Evolutionary conservation across 768 basidiomycete species (phyloP).

Genomic region (Megacollybia marginata): DNA sequence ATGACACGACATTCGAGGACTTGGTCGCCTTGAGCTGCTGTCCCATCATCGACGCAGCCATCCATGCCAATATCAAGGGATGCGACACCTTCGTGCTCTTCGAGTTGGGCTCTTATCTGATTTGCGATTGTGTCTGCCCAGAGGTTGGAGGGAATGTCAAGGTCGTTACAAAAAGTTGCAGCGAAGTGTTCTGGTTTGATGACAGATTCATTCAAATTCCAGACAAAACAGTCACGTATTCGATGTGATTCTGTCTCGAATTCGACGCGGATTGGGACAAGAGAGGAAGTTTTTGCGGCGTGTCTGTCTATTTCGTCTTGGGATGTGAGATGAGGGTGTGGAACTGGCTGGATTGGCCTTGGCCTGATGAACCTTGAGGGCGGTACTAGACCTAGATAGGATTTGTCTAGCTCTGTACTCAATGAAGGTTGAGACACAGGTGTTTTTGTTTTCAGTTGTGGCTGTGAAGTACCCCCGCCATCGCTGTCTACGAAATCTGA

Average conservation of each 20-base stretch:
- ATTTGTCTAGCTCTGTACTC: constrained; percentile 72
- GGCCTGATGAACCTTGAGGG: constrained; percentile 71
- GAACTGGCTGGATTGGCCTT: constrained; percentile 47
- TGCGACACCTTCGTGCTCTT: constrained; percentile 81
- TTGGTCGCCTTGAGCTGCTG: constrained; percentile 41
- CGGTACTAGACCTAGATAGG: constrained; percentile 82
- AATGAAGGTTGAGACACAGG: constrained; percentile 29
- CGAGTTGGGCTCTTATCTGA: constrained; percentile 86
- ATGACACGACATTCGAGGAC: constrained; percentile 77
- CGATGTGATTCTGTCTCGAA: constrained; percentile 89
- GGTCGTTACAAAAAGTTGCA: constrained; percentile 77
- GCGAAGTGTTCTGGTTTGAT: constrained; percentile 86
- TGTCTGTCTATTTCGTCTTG: constrained; percentile 58
- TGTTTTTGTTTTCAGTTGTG: constrained; percentile 36
- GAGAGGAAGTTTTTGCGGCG: constrained; percentile 41
- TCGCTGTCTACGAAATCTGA: constrained; percentile 72
- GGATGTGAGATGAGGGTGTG: constrained; percentile 49
- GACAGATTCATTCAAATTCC: constrained; percentile 88
- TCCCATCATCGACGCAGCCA: constrained; percentile 35
- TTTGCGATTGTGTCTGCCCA: constrained; percentile 78
- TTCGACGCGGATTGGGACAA: constrained; percentile 93
- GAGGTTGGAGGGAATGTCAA: constrained; percentile 60
- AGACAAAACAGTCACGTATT: constrained; percentile 91
- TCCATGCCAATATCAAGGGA: constrained; percentile 68
- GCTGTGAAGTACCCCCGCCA: constrained; percentile 45